A percentile compares a stretch with the other conserved stretches of the same genome.
phyloP scores from a whole-genome alignment of 208 protist genomes.

The Naegleria fowleri region DNA sequence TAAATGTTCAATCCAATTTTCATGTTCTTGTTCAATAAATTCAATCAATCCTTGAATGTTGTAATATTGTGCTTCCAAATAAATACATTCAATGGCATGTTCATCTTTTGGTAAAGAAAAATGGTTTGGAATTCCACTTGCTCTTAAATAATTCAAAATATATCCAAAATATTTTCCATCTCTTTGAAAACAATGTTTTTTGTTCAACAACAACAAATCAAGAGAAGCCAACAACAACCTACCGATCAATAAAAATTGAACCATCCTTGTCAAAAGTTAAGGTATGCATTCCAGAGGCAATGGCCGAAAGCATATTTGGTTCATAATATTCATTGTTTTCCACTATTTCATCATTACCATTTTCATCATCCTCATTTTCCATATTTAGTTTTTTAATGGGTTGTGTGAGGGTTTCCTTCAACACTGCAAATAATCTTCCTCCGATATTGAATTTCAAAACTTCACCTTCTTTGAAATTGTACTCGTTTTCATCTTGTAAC shows the following conservation, averaged over 20 bases:
- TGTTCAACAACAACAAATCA: too few species aligned
- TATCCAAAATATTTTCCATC: background rate
- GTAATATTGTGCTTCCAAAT: background rate
- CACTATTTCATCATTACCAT: background rate
- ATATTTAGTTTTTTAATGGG: background rate
- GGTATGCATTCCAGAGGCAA: background rate
- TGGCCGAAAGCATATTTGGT: background rate
- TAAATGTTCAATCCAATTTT: background rate
- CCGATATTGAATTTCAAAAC: background rate
- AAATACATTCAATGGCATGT: background rate
- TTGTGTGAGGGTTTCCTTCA: background rate
- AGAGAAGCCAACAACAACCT: background rate
- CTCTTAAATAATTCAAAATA: background rate
- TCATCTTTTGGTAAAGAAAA: background rate
- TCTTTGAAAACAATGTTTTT: background rate
- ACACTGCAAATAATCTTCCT: background rate
- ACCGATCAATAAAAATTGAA: background rate
- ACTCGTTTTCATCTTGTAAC: background rate
- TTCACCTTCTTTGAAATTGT: background rate
- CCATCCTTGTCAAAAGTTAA: background rate
- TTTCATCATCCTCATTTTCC: background rate
- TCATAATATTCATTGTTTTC: background rate
- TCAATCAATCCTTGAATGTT: background rate
- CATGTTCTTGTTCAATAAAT: background rate
- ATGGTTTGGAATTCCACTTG: background rate